Conservation (phyloP, 768 basidiomycete species). For the Termitomyces sp. region DNA sequence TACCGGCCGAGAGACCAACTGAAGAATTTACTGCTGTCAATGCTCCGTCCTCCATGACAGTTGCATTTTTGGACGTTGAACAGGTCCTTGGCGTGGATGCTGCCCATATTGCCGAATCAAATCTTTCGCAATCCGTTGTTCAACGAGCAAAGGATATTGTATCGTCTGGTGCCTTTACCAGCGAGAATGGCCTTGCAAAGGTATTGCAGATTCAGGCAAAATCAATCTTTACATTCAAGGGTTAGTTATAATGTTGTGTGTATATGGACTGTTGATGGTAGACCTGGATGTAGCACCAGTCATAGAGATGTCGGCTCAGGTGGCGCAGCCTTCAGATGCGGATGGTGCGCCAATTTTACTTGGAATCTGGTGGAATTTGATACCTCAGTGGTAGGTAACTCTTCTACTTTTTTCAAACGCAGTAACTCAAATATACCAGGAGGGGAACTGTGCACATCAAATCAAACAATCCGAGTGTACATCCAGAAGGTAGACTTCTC, state of each 20-base stretch:
- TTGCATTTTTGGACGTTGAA: slow-evolving; percentile 8
- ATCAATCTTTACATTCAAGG: slow-evolving; percentile 8
- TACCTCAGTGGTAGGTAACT: slow-evolving; percentile 10
- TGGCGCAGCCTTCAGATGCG: background rate
- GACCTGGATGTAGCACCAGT: slow-evolving; percentile 9
- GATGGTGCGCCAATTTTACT: background rate
- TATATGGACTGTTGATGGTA: background rate
- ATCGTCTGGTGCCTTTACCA: slow-evolving; percentile 11
- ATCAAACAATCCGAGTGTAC: slow-evolving; percentile 11
- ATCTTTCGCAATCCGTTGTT: background rate
- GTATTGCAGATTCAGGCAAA: slow-evolving; percentile 6
- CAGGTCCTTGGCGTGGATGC: slow-evolving; percentile 4
- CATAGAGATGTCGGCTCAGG: slow-evolving; percentile 1
- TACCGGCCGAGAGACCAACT: background rate
- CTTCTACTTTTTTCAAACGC: background rate
- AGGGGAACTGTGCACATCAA: slow-evolving; percentile 6
- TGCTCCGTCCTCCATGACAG: slow-evolving; percentile 1
- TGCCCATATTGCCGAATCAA: background rate
- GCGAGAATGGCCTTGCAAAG: slow-evolving; percentile 6
- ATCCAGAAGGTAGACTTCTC: slow-evolving; percentile 3
- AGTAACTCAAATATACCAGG: background rate
- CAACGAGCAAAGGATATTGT: slow-evolving; percentile 9
- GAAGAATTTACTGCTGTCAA: slow-evolving; percentile 6
- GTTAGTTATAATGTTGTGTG: background rate
- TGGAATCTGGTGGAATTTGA: slow-evolving; percentile 8